Percentiles rank a stretch among this genome's conserved stretches.
Evolutionary conservation across 1,284 basidiomycete genomes (phyloP).

Genomic region (Heterobasidion irregulare): DNA sequence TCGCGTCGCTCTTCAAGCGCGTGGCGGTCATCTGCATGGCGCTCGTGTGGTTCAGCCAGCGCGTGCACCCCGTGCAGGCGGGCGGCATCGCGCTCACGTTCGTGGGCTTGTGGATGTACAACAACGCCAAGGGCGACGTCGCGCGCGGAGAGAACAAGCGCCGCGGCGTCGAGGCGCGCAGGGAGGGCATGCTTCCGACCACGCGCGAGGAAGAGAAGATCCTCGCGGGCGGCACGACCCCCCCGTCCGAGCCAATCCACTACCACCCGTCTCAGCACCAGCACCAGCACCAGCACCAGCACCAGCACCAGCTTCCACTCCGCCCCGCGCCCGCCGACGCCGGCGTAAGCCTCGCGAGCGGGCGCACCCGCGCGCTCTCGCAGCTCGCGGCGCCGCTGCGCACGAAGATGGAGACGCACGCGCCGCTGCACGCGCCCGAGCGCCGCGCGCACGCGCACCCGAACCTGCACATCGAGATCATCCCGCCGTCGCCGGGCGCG

Average conservation of each 20-base stretch:
- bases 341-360: constrained; percentile 8
- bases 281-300: background rate
- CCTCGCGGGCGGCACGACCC: background rate
- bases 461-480: constrained; percentile 27
- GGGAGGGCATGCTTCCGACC: constrained; percentile 64
- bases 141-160: constrained; percentile 87
- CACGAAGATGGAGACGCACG: constrained; percentile 36
- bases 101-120: constrained; percentile 92
- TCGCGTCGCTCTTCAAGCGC: constrained; percentile 95
- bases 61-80: constrained; percentile 79
- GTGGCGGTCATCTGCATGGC: constrained; percentile 98
- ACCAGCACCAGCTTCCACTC: background rate
- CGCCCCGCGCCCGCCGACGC: background rate
- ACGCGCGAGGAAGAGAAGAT: constrained; percentile 34
- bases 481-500: constrained; percentile 14
- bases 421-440: constrained; percentile 31
- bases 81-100: constrained; percentile 88
- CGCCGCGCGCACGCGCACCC: constrained; percentile 11
- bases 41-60: constrained; percentile 94
- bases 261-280: background rate
- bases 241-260: background rate
- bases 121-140: constrained; percentile 89
- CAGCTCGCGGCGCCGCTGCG: constrained; percentile 2
- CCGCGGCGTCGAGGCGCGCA: constrained; percentile 74
- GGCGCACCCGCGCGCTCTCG: background rate